phyloP scores from a whole-genome alignment of 202 grass and related monocot genomes.

The Saccharum hybrid region DNA sequence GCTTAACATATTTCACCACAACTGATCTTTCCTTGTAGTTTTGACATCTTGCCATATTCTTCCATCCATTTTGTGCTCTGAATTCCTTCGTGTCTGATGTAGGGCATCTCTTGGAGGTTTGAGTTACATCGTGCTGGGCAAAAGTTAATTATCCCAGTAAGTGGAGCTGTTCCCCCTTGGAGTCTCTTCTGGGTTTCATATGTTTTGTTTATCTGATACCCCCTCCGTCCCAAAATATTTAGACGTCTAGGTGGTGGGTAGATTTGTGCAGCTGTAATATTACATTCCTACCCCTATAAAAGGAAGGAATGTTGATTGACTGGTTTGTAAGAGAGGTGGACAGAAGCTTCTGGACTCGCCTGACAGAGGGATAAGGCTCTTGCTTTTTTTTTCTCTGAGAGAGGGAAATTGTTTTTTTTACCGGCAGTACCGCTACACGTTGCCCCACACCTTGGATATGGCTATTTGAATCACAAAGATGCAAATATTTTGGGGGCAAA shows the following conservation, averaged over 20 bases:
- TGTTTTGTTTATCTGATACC: constrained; percentile 27
- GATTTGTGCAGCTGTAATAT: not conserved
- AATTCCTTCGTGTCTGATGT: constrained; percentile 36
- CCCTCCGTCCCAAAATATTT: not conserved
- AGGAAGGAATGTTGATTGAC: not conserved
- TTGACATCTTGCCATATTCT: constrained; percentile 27
- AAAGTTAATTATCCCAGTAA: constrained; percentile 94
- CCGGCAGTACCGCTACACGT: not conserved
- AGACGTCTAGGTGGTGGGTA: not conserved
- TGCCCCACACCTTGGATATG: not conserved
- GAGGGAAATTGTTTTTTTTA: not conserved
- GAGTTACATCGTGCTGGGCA: constrained; percentile 86
- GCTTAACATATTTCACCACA: not conserved
- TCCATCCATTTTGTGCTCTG: constrained; percentile 32
- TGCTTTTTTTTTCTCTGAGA: not conserved
- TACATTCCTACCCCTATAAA: not conserved
- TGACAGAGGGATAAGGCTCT: not conserved
- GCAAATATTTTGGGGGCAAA: no score
- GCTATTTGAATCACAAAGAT: no score
- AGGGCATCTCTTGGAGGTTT: constrained; percentile 97
- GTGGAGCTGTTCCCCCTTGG: constrained; percentile 42
- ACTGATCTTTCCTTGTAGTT: constrained; percentile 21
- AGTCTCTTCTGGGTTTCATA: constrained; percentile 27
- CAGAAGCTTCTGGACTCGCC: not conserved
- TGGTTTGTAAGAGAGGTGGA: not conserved